Percentiles rank a stretch among this genome's conserved stretches.
Conservation (phyloP, 768 basidiomycete genomes). For the Rhizopogon sp. region DNA sequence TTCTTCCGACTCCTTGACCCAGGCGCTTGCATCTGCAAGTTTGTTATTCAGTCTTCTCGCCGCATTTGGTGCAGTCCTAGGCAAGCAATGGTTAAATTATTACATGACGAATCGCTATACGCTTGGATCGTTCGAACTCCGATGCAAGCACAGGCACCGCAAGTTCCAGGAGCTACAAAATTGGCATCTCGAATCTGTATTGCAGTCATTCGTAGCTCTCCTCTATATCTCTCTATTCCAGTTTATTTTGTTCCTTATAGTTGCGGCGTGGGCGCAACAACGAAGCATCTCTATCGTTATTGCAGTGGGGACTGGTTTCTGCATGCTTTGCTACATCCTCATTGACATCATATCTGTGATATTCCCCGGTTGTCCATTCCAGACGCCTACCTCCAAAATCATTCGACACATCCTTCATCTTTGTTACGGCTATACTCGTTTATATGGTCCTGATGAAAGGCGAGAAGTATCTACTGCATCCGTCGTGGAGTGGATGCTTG, state of each 20-base stretch:
- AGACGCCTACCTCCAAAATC: neutral
- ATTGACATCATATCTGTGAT: constrained; percentile 2
- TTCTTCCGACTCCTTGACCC: neutral
- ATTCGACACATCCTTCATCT: neutral
- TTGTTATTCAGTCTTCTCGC: constrained; percentile 7
- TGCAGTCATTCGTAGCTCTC: constrained; percentile 1
- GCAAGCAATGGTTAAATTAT: constrained; percentile 9
- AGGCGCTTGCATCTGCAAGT: constrained; percentile 7
- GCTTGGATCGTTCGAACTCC: constrained; percentile 1
- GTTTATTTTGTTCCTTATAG: neutral
- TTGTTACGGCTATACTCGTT: no score
- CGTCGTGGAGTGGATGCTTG: constrained; percentile 1
- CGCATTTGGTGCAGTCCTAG: constrained; percentile 8
- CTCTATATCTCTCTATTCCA: constrained; percentile 5
- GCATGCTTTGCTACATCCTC: neutral
- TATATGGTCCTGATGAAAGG: no score
- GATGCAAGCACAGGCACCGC: neutral
- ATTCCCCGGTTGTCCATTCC: constrained; percentile 5
- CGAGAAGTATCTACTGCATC: no score
- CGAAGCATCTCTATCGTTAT: constrained; percentile 4
- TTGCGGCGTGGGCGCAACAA: neutral
- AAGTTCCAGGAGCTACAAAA: neutral
- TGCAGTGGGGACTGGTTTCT: neutral
- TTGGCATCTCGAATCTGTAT: constrained; percentile 6
- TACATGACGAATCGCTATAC: neutral